Base-by-base conservation (phyloP, 2,329 filamentous ascomycete species). In the Cucurbitaria berberidis region DNA sequence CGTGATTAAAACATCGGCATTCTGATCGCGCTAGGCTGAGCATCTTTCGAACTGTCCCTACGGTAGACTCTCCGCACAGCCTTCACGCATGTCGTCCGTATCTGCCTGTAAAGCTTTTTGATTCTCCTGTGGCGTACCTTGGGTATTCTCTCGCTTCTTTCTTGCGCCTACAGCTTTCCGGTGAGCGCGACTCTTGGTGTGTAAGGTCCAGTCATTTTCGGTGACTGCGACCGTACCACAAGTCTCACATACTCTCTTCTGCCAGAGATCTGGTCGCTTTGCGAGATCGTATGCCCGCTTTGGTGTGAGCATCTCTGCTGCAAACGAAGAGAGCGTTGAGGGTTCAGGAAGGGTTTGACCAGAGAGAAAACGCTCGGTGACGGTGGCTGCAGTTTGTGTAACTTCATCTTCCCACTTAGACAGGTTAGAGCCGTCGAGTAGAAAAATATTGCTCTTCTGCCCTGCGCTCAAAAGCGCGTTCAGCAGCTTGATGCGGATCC, bases 401-500 rank as follows among this genome's bases (percentile, higher is more conserved):
- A 97, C 90, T n/a, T 81, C 77, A 0, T 80, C 70, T 0, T 81
- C 64, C 82, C 90, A 97, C 1, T 75, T 68, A 0, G 78, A 67
- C 2, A 87, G 78, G 61, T 95, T 82, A 2, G 89, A 91, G 57
- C 90, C 90, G 74, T 99, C 91, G 1, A 98, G 76, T 1, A 98
- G 76, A 70, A 90, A 98, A 1, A 97, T 78, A 30, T 79, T 84
- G 19, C 83, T 74, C 45, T 79, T 75, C 15, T 80, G 75, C 2
- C 76, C 80, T 30, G 84, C 80, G 16, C 84, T 82, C 32, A 78
- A 80, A 24, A 95, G 77, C 1, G 87, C 85, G 9, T 88, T 86
- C 36, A 95, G 82, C 22, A 96, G 82, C 69, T 96, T 96, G 62
- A 88, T 84, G 15, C 88, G 84, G 49, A 98, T 96, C 91, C 93